A percentile compares a stretch with the other conserved stretches of the same genome.
Conservation (phyloP, 495 filamentous ascomycete species). For the Xylaria curta region DNA sequence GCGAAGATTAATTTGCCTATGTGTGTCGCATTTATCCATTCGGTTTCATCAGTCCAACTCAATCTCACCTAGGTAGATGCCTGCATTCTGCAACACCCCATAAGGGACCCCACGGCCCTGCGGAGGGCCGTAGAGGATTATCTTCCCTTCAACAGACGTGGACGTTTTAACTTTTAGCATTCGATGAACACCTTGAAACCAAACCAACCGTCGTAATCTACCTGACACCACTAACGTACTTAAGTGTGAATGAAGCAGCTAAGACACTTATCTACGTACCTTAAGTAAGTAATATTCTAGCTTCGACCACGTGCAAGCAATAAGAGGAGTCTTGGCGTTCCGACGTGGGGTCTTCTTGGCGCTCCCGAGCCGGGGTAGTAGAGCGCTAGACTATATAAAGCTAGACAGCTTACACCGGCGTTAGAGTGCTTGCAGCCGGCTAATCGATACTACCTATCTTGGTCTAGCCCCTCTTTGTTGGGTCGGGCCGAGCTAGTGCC, state of each 20-base stretch:
- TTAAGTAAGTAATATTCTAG: background rate
- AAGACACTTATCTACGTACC: background rate
- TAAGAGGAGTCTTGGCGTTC: background rate
- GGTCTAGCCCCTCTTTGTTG: background rate
- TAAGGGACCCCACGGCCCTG: background rate
- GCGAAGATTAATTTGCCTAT: constrained; percentile 10
- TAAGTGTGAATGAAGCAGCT: background rate
- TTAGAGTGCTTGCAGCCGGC: constrained; percentile 23
- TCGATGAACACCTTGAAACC: background rate
- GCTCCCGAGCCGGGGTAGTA: background rate
- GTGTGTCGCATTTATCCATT: constrained; percentile 12
- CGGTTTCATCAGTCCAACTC: background rate
- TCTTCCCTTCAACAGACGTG: background rate
- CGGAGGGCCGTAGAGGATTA: background rate
- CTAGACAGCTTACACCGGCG: background rate
- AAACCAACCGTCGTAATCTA: background rate
- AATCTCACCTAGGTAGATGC: background rate
- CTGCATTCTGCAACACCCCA: background rate
- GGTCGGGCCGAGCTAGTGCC: background rate
- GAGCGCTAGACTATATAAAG: background rate
- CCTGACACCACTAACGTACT: background rate
- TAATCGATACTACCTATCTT: constrained; percentile 2
- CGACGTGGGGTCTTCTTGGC: background rate
- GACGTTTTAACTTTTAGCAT: background rate
- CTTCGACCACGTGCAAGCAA: constrained; percentile 11